phyloP scores from a whole-genome alignment of 2,329 filamentous ascomycete genomes.

The Stylonectria norvegica region DNA sequence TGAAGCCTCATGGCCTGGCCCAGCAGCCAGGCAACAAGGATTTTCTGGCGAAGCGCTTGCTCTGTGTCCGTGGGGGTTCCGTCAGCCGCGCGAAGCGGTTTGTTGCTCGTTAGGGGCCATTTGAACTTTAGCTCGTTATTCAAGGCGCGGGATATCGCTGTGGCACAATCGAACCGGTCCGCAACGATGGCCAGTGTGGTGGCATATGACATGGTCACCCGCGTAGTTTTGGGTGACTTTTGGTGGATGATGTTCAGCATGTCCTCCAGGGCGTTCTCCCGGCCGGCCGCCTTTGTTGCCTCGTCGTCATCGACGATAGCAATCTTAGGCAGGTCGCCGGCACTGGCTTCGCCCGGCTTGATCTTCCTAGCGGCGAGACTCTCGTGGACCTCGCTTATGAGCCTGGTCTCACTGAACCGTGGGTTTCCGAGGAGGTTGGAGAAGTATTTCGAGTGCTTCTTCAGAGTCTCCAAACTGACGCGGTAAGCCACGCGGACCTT shows the following conservation, averaged over 20 bases:
- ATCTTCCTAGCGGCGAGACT: slow-evolving; percentile 46
- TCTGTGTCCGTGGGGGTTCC: slow-evolving; percentile 49
- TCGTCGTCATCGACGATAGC: slow-evolving; percentile 65
- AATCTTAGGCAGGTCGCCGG: slow-evolving; percentile 58
- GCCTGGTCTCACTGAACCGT: slow-evolving; percentile 60
- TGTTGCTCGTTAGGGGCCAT: slow-evolving; percentile 48
- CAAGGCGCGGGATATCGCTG: slow-evolving; percentile 52
- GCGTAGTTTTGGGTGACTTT: slow-evolving; percentile 36
- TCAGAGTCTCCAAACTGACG: slow-evolving; percentile 55
- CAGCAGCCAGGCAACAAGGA: slow-evolving; percentile 63
- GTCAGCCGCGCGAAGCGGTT: slow-evolving; percentile 34
- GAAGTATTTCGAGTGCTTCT: slow-evolving; percentile 66
- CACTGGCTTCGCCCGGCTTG: slow-evolving; percentile 46
- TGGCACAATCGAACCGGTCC: slow-evolving; percentile 67
- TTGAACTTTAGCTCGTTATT: slow-evolving; percentile 49
- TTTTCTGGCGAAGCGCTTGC: slow-evolving; percentile 65
- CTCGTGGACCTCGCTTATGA: slow-evolving; percentile 50
- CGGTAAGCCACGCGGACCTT: slow-evolving; percentile 51
- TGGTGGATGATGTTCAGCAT: slow-evolving; percentile 65
- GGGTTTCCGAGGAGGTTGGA: slow-evolving; percentile 60
- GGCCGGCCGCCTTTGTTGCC: slow-evolving; percentile 57
- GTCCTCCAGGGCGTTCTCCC: slow-evolving; percentile 63
- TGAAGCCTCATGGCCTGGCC: slow-evolving; percentile 60
- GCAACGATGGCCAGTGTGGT: slow-evolving; percentile 67
- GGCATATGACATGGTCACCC: slow-evolving; percentile 57